Evolutionary conservation across 768 basidiomycete genomes (phyloP).

Genomic region (Tephrocybe rancida): DNA sequence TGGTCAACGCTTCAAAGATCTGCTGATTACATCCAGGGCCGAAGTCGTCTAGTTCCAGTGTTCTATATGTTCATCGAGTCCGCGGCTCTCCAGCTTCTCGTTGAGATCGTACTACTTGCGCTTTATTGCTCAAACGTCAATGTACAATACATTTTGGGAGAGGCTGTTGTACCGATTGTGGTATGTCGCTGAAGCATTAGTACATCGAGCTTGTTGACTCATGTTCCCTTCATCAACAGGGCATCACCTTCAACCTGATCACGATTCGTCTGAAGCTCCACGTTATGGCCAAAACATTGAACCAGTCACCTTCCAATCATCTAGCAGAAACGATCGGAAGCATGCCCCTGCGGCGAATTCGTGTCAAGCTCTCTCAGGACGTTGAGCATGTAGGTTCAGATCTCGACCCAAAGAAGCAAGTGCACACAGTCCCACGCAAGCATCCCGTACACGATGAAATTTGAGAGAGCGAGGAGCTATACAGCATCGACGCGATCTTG

Average conservation of each 20-base stretch:
- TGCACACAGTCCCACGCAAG: too few relatives aligned
- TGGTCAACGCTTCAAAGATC: constrained; percentile 6
- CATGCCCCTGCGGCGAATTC: constrained; percentile 7
- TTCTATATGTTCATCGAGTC: constrained; percentile 9
- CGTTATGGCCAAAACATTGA: background rate
- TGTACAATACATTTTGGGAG: constrained; percentile 9
- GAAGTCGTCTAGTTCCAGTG: background rate
- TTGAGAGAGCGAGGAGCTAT: too few relatives aligned
- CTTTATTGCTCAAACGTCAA: constrained; percentile 12
- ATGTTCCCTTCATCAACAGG: background rate
- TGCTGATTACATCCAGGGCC: background rate
- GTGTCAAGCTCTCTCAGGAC: constrained; percentile 7
- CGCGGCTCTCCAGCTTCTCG: constrained; percentile 10
- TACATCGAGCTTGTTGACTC: background rate
- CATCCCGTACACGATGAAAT: too few relatives aligned
- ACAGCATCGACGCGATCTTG: too few relatives aligned
- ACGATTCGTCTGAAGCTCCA: constrained; percentile 12
- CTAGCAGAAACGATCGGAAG: constrained; percentile 13
- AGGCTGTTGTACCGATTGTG: constrained; percentile 10
- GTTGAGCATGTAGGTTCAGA: too few relatives aligned
- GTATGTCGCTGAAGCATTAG: background rate
- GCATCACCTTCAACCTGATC: constrained; percentile 13
- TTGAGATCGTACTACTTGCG: constrained; percentile 10
- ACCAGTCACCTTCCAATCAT: background rate
- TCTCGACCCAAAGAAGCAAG: too few relatives aligned